Base-by-base conservation (phyloP, 371 early-diverging fungal species). In the Lichtheimia ramosa region DNA sequence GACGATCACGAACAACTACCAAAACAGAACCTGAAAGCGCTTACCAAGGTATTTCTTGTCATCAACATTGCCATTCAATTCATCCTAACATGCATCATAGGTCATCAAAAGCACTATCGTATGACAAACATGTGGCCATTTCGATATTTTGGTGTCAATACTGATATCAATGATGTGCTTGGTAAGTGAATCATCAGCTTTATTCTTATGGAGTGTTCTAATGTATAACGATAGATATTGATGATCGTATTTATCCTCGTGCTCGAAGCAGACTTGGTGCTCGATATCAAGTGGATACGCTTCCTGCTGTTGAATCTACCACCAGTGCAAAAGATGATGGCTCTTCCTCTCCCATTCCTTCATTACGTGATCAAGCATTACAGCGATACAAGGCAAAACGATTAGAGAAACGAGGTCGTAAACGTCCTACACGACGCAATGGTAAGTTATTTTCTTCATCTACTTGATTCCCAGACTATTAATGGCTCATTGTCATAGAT, bases 101-200 rank as follows among this genome's bases (percentile, higher is more conserved):
- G 21, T 14, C 49, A 8, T 39, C 20, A 60, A 8, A 34, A 34
- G 43, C 59, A n/a, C 10, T 34, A 34, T 21, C 69, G 62, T 23
- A 80, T 78, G 77, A 83, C 84, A 2, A 73, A 83, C 48, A 77
- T 86, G 82, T 95, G 91, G 91, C 95, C 95, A 10, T 95, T 89
- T 64, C 83, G 94, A 10, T 95, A 95, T 61, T 92, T 92, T 79
- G 93, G 93, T n/a, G 75, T 74, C 3, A 82, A 91, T 61, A 85
- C 89, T 3, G 80, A 89, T 39, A 71, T 87, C 21, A 75, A 81
- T 15, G 91, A 88, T 43, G 83, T 89, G 28, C 69, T 90, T 55
- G 87, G 89, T 81, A 83, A 65, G 41, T 12, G 24, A 27, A 51
- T 20, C 16, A 43, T 23, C 49, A 39, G 2, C 43, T 16, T 23